A percentile compares a stretch with the other conserved stretches of the same genome.
These are phyloP conservation scores for Phytophthora aleatoria DNA, from an alignment of 352 stramenopile genomes.

Conservation along the genomic window DNA sequence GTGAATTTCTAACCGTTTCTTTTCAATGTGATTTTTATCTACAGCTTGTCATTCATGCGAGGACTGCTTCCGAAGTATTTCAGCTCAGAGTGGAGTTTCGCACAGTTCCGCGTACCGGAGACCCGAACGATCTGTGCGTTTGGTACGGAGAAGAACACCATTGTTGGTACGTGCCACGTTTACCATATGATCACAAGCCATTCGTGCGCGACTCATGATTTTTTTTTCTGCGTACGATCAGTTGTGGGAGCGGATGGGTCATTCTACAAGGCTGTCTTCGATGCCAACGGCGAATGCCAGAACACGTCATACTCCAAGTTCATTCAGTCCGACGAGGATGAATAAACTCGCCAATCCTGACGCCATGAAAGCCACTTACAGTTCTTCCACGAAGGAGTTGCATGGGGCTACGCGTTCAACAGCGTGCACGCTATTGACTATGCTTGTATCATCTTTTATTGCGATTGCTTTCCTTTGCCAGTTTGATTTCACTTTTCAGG, in stretches of 20 bases:
- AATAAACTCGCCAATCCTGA: slow-evolving; percentile 46
- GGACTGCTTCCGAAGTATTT: slow-evolving; percentile 94
- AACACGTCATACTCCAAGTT: slow-evolving; percentile 92
- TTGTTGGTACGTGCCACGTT: slow-evolving; percentile 64
- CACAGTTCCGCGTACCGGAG: slow-evolving; percentile 92
- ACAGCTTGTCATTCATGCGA: slow-evolving; percentile 89
- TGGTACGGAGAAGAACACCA: slow-evolving; percentile 93
- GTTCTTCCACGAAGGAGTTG: slow-evolving; percentile 18
- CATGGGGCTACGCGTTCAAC: slow-evolving; percentile 19
- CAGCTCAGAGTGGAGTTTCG: slow-evolving; percentile 93
- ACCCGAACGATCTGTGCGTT: slow-evolving; percentile 93
- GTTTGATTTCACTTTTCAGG: slow-evolving; percentile 28
- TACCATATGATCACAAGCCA: neutral
- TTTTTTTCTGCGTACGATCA: slow-evolving; percentile 31
- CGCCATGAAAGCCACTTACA: slow-evolving; percentile 17
- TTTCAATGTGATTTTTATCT: neutral
- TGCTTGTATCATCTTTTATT: slow-evolving; percentile 52
- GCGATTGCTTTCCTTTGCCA: slow-evolving; percentile 22
- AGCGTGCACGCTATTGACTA: slow-evolving; percentile 22
- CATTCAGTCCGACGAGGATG: slow-evolving; percentile 89
- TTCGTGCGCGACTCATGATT: neutral
- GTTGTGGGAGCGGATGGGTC: slow-evolving; percentile 87
- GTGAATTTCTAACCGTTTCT: neutral
- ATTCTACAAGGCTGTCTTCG: slow-evolving; percentile 91
- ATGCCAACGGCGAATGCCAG: slow-evolving; percentile 87